Percentiles rank a stretch among this genome's conserved stretches.
Conservation (phyloP, 1,284 basidiomycete genomes). For the Austroboletus niveus region DNA sequence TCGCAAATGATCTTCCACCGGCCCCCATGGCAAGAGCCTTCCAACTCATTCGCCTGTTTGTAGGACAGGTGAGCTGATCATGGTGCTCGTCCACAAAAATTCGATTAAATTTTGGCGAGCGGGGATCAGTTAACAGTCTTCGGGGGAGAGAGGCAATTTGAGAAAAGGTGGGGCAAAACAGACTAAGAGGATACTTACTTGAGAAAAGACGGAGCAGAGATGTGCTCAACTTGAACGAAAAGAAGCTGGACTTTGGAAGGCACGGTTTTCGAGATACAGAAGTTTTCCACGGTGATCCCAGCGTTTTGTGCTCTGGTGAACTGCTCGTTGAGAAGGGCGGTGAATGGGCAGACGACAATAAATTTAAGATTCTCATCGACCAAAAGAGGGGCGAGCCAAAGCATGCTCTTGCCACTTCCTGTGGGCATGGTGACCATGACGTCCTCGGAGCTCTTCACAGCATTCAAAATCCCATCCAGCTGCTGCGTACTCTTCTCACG, state of each 20-base stretch:
- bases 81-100: conserved; percentile 8
- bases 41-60: not conserved
- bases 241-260: not conserved
- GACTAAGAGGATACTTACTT: not conserved
- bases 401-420: conserved; percentile 9
- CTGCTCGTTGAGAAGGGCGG: conserved; percentile 5
- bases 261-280: not conserved
- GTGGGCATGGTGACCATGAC: conserved; percentile 8
- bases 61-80: not conserved
- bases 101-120: not conserved
- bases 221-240: conserved; percentile 14
- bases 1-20: not conserved
- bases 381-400: not conserved
- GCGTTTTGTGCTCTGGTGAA: not conserved
- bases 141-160: too few relatives aligned
- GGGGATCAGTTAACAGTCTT: not conserved
- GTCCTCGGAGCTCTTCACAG: not conserved
- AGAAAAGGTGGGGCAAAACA: too few relatives aligned
- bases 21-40: not conserved
- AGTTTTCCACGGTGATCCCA: not conserved
- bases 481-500: conserved; percentile 3
- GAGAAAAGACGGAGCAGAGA: not conserved
- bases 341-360: conserved; percentile 9
- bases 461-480: conserved; percentile 1
- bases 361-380: not conserved